Conservation (phyloP, 371 early-diverging fungal species). For the Cokeromyces recurvatus region DNA sequence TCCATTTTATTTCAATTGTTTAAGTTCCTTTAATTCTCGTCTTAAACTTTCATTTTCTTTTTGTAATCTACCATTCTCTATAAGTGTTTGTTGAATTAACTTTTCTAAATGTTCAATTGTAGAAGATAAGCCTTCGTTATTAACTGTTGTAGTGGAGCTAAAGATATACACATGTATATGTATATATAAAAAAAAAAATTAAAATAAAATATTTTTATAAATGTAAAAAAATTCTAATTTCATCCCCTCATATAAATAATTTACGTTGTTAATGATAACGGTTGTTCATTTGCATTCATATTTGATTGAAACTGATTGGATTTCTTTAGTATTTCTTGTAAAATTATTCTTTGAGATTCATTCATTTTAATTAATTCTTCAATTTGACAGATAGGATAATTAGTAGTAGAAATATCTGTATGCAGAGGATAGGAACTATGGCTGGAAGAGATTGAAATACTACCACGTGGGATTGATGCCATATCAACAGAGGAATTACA, state of each 20-base stretch:
- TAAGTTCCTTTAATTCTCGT: slow-evolving; percentile 16
- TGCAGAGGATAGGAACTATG: neutral
- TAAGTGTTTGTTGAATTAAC: slow-evolving; percentile 32
- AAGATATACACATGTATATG: too few relatives aligned
- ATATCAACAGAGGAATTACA: slow-evolving; percentile 7
- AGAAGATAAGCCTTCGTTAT: neutral
- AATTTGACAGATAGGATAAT: slow-evolving; percentile 23
- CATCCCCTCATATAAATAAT: too few relatives aligned
- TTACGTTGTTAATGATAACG: too few relatives aligned
- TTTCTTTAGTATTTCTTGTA: slow-evolving; percentile 42
- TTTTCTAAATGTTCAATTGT: slow-evolving; percentile 34
- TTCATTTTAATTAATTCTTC: slow-evolving; percentile 31
- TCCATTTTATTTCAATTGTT: too few relatives aligned
- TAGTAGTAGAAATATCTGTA: neutral
- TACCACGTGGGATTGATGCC: slow-evolving; percentile 8
- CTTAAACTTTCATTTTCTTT: slow-evolving; percentile 33
- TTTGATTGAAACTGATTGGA: too few relatives aligned
- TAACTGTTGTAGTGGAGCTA: neutral
- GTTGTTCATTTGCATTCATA: too few relatives aligned
- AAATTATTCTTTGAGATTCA: slow-evolving; percentile 26
- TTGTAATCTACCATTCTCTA: slow-evolving; percentile 49
- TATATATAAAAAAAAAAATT: too few relatives aligned
- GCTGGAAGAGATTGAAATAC: slow-evolving; percentile 8
- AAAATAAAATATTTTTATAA: too few relatives aligned
- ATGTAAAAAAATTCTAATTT: too few relatives aligned